Evolutionary conservation across 805 yeast species (phyloP), one percentile per base, ranked within the genome.

Genomic region (Novakomyces olei): DNA sequence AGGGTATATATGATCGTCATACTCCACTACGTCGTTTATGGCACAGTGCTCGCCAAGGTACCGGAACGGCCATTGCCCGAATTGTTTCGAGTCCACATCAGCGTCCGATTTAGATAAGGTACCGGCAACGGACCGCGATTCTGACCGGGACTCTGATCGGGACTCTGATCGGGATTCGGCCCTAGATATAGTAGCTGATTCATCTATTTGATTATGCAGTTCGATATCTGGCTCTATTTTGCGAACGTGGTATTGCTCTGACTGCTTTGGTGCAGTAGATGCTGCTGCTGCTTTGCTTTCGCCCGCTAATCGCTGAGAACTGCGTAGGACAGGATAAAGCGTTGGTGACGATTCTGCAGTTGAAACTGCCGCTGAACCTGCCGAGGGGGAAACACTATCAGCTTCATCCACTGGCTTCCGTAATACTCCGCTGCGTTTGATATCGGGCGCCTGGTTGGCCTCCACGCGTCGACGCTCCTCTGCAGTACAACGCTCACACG

Each of bases 51-150:
- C 61, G 1, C 92, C 92, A 17, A 78, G 57, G 44, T 75, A 80
- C 40, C 91, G 52, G 55, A 70, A 74, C 2, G 72, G 72, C 92
- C 92, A 80, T n/a, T n/a, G n/a, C n/a, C n/a, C n/a, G n/a, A n/a
- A n/a, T n/a, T n/a, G n/a, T n/a, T n/a, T n/a, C n/a, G n/a, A n/a
- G n/a, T n/a, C n/a, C 35, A 53, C 29, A 26, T 37, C 34, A 15
- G 46, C 37, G 19, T 47, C 45, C n/a, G 42, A 43, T 27, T 33
- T 30, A 31, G 48, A 50, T 10, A 10, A 10, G n/a, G 2, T 22
- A 22, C 25, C 25, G n/a, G 25, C 4, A 12, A 22, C 25, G n/a
- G 9, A 10, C 25, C 9, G 9, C 12, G 12, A 10, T 12, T 22
- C 25, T n/a, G n/a, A n/a, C n/a, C n/a, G n/a, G n/a, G n/a, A n/a